Evolutionary conservation across 2,329 filamentous ascomycete species (phyloP).

Genomic region (Aspergillus aculeatus): DNA sequence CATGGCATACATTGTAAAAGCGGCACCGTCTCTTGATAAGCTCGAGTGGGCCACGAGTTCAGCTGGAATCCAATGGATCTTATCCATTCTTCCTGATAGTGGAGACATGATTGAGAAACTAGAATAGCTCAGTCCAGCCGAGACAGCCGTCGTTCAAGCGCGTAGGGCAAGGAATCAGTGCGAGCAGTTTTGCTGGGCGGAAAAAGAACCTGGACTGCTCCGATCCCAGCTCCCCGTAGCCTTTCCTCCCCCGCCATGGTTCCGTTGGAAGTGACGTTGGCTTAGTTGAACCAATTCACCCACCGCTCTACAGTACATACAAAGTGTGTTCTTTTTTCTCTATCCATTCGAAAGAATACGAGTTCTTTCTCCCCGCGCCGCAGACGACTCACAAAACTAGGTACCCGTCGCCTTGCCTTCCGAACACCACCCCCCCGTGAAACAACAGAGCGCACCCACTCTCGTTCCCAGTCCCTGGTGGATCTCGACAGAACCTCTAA

Average conservation of each 20-base stretch:
- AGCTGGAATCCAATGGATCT: background rate
- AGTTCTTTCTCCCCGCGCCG: background rate
- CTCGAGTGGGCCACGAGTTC: background rate
- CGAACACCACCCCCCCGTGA: background rate
- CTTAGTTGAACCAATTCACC: conserved; percentile 1
- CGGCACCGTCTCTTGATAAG: background rate
- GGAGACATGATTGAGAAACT: background rate
- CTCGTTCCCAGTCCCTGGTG: conserved; percentile 1
- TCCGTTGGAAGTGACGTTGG: conserved; percentile 18
- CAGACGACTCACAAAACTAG: background rate
- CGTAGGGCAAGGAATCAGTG: background rate
- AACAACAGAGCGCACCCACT: background rate
- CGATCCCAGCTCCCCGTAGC: conserved; percentile 6
- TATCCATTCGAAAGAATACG: background rate
- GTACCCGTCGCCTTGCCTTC: background rate
- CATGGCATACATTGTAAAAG: background rate
- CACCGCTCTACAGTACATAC: background rate
- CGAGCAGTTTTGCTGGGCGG: conserved; percentile 1
- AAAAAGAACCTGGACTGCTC: background rate
- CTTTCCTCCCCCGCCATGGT: conserved; percentile 15
- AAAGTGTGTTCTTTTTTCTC: background rate
- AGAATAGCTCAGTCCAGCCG: conserved; percentile 3
- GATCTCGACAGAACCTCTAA: conserved; percentile 3
- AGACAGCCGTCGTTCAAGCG: background rate
- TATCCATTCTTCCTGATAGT: background rate